Base-by-base conservation (phyloP, 768 basidiomycete species). In the Panus rudis region DNA sequence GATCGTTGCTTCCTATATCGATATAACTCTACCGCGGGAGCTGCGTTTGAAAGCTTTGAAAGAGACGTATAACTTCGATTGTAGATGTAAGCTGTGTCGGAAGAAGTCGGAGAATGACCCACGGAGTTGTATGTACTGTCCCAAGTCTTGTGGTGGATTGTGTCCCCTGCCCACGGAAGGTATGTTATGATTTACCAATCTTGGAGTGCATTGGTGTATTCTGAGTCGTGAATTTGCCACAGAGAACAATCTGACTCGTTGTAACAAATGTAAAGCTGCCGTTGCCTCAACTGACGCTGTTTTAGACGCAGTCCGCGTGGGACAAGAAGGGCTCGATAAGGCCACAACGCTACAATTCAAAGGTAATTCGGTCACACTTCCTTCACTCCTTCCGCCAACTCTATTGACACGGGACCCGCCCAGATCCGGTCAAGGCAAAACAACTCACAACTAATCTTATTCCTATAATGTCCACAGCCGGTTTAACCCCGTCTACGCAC, bases 1-100 rank as follows among this genome's bases (percentile, higher is more conserved):
- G 92, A 70, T 98, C 33, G 50, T 84, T 26, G 91, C 84, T 0
- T 70, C 87, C 7, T 97, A 97, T 51, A 71, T 96, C 34, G 94
- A 97, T 58, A 78, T 85, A 0, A 88, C 90, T 0, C 65, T 86
- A 2, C 84, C 92, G 0, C 64, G 62, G 8, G 45, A 53, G 0
- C 57, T 69, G 16, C 70, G 93, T 22, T 81, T 76, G 47, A 59
- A 62, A 24, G 65, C 73, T 1, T 69, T 97, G 16, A 53, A 64
- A 33, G 79, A 84, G 46, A 81, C 85, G 1, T 96, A 97, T 61
- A 72, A 75, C 50, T 97, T 97, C 53, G 63, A 54, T 6, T 97
- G 93, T 53, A 52, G 45, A 10, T 97, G 94, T 55, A 22, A 48
- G 0, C 60, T 87, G 0, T 93, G 89, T 49, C 0, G 51, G 43